Evolutionary conservation across 2,329 filamentous ascomycete genomes (phyloP).

Genomic region (Macrophomina phaseolina): DNA sequence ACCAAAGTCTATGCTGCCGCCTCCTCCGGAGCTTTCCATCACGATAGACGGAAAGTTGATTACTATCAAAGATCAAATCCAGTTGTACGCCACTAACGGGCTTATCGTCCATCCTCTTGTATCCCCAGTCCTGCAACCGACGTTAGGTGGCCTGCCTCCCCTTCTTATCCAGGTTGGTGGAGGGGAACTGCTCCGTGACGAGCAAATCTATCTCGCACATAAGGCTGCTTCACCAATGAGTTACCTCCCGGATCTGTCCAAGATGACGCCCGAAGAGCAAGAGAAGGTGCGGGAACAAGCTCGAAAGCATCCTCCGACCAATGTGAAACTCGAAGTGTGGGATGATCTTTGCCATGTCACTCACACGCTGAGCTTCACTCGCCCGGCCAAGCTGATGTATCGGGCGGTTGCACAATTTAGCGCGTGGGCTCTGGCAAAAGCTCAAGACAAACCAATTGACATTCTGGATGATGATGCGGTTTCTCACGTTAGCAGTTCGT

Average conservation of each 20-base stretch:
- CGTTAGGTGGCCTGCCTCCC: constrained; percentile 86
- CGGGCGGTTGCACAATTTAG: constrained; percentile 90
- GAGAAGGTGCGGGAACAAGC: constrained; percentile 67
- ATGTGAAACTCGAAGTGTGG: constrained; percentile 95
- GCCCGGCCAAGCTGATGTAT: constrained; percentile 97
- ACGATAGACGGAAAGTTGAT: constrained; percentile 70
- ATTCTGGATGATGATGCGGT: constrained; percentile 80
- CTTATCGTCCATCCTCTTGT: constrained; percentile 86
- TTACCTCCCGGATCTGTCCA: constrained; percentile 67
- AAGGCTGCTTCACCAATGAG: constrained; percentile 84
- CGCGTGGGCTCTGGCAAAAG: constrained; percentile 84
- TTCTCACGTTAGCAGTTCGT: constrained; percentile 72
- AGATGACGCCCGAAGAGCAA: constrained; percentile 38
- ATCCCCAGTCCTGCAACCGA: constrained; percentile 85
- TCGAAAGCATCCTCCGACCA: constrained; percentile 78
- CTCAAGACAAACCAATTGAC: constrained; percentile 79
- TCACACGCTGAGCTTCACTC: constrained; percentile 91
- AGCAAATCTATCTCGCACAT: constrained; percentile 94
- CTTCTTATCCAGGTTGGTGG: constrained; percentile 86
- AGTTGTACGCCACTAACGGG: constrained; percentile 84
- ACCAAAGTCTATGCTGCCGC: constrained; percentile 2
- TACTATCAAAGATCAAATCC: constrained; percentile 87
- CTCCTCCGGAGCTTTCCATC: constrained; percentile 59
- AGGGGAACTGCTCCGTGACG: constrained; percentile 86
- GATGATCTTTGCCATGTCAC: constrained; percentile 93